These are phyloP conservation scores for Suhomyces emberorum DNA, from an alignment of 805 yeast genomes.

Conservation along the genomic window DNA sequence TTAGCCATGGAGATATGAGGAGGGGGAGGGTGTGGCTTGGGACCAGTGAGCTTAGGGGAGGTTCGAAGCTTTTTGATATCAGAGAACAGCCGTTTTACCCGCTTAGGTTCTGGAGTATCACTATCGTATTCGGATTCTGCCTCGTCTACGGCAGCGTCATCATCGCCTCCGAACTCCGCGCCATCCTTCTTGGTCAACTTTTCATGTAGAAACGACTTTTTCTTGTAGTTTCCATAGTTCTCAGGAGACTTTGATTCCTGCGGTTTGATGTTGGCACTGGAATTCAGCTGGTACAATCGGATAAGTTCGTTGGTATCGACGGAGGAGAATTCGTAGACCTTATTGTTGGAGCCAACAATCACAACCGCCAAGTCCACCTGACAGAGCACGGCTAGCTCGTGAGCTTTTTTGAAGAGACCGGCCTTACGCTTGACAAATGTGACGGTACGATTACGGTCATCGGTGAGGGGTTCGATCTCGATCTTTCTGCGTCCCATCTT, in stretches of 20 bases:
- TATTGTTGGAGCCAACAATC: slow-evolving; percentile 77
- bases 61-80: slow-evolving; percentile 7
- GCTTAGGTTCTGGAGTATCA: slow-evolving; percentile 34
- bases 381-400: slow-evolving; percentile 83
- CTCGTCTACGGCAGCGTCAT: slow-evolving; percentile 22
- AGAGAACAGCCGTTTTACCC: slow-evolving; percentile 18
- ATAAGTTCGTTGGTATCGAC: slow-evolving; percentile 47
- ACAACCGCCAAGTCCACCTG: slow-evolving; percentile 91
- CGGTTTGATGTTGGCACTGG: slow-evolving; percentile 20
- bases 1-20: slow-evolving; percentile 9
- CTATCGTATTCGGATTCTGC: slow-evolving; percentile 34
- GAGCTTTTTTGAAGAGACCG: slow-evolving; percentile 85
- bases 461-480: slow-evolving; percentile 84
- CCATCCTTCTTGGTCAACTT: slow-evolving; percentile 10
- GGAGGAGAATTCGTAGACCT: slow-evolving; percentile 80
- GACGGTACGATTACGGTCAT: slow-evolving; percentile 80
- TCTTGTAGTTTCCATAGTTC: slow-evolving; percentile 61
- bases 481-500: slow-evolving; percentile 99
- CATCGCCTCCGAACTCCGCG: slow-evolving; percentile 14
- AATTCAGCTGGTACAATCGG: slow-evolving; percentile 13
- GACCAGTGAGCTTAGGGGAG: not conserved
- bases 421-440: slow-evolving; percentile 94
- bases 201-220: slow-evolving; percentile 27
- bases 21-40: slow-evolving; percentile 8
- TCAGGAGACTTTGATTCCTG: slow-evolving; percentile 63